Base-by-base conservation (phyloP, 495 filamentous ascomycete species). In the Sordaria brevicollis region DNA sequence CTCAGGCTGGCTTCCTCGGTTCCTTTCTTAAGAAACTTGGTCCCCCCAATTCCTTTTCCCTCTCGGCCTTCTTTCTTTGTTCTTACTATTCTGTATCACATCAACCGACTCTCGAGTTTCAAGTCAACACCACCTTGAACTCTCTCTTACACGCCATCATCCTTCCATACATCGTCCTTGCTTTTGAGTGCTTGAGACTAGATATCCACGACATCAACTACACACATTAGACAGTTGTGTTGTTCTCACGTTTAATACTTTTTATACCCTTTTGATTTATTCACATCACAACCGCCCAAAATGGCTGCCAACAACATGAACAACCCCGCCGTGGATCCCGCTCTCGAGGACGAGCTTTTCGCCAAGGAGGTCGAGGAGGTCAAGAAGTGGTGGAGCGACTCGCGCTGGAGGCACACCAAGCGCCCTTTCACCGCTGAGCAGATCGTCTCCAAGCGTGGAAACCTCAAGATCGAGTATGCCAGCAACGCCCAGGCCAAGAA, bases 351-450 rank as follows among this genome's bases (percentile, higher is more conserved):
- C 76, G 85, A 91, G 74, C 80, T 88, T 69, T 98, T 89, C 81
- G 81, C 86, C 76, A 86, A 88, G 54, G 95, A 99, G 75, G 92
- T 97, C 70, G 86, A 89, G 74, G 89, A 89, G 70, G 90, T 98
- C 69, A 90, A 97, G 85, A 81, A 90, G 79, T 99, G 95, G 95
- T 99, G 95, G 95, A 87, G 85, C 25, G 92, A 95, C 72, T 86
- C 92, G 41, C 85, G 95, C 84, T 99, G 95, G 95, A 86, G 92
- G 76, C 88, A 92, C 80, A 99, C 95, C 74, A 93, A 90, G 81
- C 87, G 95, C 38, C 91, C 95, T 4, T 99, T 93, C 80, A 97
- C 93, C 5, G 93, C 95, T 17, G 96, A 98, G 84, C 92, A 96
- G 83, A 98, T 99, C 77, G 95, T 96, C 70, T 88, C 90, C 31